Evolutionary conservation across 495 filamentous ascomycete genomes (phyloP).

Genomic region (Niebla homalea): DNA sequence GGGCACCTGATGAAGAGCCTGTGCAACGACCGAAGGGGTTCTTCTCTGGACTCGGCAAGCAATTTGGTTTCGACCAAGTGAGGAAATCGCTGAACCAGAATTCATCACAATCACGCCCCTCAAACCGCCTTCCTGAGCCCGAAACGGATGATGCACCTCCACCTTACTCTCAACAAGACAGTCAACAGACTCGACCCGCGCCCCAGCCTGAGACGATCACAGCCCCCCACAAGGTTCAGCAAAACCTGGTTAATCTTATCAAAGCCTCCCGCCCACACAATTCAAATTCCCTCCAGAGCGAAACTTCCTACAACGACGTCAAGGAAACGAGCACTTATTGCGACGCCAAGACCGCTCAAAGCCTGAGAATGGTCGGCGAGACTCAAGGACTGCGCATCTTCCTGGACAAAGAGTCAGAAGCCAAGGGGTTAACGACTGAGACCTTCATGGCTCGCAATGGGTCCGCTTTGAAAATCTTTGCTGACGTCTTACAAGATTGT

Average conservation of each 20-base stretch:
- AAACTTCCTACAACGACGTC: constrained; percentile 57
- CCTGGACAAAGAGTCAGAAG: constrained; percentile 37
- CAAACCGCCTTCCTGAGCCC: background rate
- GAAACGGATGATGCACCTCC: constrained; percentile 29
- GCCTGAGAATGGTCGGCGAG: constrained; percentile 62
- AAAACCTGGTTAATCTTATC: constrained; percentile 63
- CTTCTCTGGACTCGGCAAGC: constrained; percentile 50
- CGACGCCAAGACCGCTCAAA: constrained; percentile 64
- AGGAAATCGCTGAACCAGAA: constrained; percentile 39
- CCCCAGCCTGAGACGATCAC: constrained; percentile 29
- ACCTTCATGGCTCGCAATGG: constrained; percentile 52
- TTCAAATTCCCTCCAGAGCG: constrained; percentile 53
- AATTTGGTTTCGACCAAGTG: constrained; percentile 47
- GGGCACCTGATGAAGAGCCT: constrained; percentile 23
- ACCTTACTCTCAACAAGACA: constrained; percentile 30
- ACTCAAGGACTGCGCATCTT: constrained; percentile 62
- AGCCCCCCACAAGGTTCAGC: constrained; percentile 38
- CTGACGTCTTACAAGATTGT: constrained; percentile 53
- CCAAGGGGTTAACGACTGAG: constrained; percentile 20
- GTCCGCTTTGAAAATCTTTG: constrained; percentile 54
- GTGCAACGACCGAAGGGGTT: constrained; percentile 31
- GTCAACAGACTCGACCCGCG: constrained; percentile 18
- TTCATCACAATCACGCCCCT: constrained; percentile 20
- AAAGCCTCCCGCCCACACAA: constrained; percentile 69
- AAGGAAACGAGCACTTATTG: constrained; percentile 84